Conservation (phyloP, 805 yeast species). For the Starmerella bombicola region DNA sequence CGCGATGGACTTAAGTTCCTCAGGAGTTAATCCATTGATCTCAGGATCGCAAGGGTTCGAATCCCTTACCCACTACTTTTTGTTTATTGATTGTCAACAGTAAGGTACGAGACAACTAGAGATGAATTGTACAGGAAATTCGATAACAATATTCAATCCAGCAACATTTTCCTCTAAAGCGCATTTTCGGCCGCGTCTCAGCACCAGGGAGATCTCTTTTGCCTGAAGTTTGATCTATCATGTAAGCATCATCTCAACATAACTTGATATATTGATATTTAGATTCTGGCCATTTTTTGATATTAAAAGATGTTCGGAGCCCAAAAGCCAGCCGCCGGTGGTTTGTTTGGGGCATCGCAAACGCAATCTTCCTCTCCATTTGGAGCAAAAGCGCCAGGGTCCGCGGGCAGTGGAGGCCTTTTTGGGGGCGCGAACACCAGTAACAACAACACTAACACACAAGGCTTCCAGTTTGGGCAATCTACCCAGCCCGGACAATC, state of each 20-base stretch:
- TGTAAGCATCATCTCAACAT: too few species aligned
- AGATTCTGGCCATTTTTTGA: too few species aligned
- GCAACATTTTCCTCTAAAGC: too few species aligned
- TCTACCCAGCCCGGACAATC: slow-evolving; percentile 7
- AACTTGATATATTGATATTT: too few species aligned
- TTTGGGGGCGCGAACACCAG: slow-evolving; percentile 23
- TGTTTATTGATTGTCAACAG: too few species aligned
- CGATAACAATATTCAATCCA: too few species aligned
- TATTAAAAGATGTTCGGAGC: slow-evolving; percentile 20
- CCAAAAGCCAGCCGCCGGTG: slow-evolving; percentile 5
- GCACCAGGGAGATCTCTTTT: too few species aligned
- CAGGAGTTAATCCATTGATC: slow-evolving; percentile 22
- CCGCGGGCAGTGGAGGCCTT: slow-evolving; percentile 22
- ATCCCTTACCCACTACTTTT: slow-evolving; percentile 23
- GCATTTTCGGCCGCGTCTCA: too few species aligned
- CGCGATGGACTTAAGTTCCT: slow-evolving; percentile 24
- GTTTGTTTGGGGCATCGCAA: slow-evolving; percentile 20
- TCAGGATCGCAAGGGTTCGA: slow-evolving; percentile 25
- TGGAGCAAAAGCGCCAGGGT: slow-evolving; percentile 23
- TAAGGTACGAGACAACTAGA: too few species aligned
- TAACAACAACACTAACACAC: slow-evolving; percentile 15
- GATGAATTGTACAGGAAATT: too few species aligned
- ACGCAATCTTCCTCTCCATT: slow-evolving; percentile 28
- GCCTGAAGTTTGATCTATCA: too few species aligned
- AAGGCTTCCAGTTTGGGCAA: too few species aligned